phyloP scores from a whole-genome alignment of 169 alveolate genomes.

The Theileria parva region DNA sequence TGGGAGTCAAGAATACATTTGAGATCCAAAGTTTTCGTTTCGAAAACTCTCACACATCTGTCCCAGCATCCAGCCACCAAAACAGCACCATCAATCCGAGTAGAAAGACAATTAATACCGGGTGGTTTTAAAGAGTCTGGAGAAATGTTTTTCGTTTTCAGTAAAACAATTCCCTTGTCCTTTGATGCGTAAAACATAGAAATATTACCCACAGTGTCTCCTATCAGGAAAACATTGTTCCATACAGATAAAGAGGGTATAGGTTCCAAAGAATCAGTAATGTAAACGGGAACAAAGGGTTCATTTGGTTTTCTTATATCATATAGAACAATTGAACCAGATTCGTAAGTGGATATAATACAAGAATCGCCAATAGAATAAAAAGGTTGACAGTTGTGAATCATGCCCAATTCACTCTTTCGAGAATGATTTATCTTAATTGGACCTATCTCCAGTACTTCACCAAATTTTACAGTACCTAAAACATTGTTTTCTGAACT shows the following conservation, averaged over 20 bases:
- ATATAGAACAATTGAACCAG: constrained; percentile 40
- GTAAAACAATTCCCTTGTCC: neutral
- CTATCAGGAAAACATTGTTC: constrained; percentile 40
- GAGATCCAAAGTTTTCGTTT: constrained; percentile 34
- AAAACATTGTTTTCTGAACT: neutral
- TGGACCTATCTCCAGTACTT: neutral
- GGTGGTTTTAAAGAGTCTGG: neutral
- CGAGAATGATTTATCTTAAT: neutral
- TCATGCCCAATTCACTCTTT: constrained; percentile 42
- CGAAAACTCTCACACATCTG: constrained; percentile 33
- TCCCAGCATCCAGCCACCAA: constrained; percentile 66
- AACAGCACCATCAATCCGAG: constrained; percentile 51
- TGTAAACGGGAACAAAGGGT: constrained; percentile 16
- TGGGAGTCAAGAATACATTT: constrained; percentile 31
- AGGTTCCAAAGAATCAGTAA: constrained; percentile 26
- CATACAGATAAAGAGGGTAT: constrained; percentile 46
- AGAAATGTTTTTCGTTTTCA: constrained; percentile 11
- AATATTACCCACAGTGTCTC: constrained; percentile 56
- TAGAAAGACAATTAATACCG: constrained; percentile 34
- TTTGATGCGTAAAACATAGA: constrained; percentile 40
- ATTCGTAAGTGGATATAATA: constrained; percentile 45
- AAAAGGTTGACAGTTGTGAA: constrained; percentile 37
- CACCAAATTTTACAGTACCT: neutral
- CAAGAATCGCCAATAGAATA: constrained; percentile 15
- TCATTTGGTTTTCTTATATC: constrained; percentile 29